phyloP scores from a whole-genome alignment of 805 yeast species.

The Saccharomycopsis amapae region DNA sequence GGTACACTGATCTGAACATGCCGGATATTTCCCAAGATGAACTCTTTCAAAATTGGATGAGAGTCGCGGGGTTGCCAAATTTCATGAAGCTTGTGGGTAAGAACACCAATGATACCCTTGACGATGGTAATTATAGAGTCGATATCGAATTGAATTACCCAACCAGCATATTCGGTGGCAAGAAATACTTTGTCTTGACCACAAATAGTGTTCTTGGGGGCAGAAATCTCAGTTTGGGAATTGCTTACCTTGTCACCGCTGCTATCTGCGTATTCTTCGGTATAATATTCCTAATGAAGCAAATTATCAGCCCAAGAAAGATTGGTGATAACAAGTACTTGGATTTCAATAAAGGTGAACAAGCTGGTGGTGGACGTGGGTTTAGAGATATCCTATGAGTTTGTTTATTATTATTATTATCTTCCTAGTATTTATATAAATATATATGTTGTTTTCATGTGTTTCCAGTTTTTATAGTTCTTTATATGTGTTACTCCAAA shows the following conservation, averaged over 20 bases:
- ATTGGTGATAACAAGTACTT: slow-evolving; percentile 47
- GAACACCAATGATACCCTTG: slow-evolving; percentile 49
- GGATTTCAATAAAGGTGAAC: slow-evolving; percentile 11
- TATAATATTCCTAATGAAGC: slow-evolving; percentile 68
- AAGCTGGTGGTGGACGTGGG: background rate
- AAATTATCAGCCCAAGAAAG: slow-evolving; percentile 75
- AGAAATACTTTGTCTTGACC: slow-evolving; percentile 72
- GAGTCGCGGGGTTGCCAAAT: slow-evolving; percentile 65
- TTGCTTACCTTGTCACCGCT: slow-evolving; percentile 81
- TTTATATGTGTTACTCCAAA: too few relatives aligned
- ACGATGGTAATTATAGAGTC: slow-evolving; percentile 58
- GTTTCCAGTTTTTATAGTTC: too few relatives aligned
- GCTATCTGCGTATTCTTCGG: slow-evolving; percentile 67
- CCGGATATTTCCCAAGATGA: slow-evolving; percentile 66
- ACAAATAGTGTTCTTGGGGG: slow-evolving; percentile 86
- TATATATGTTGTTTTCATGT: too few relatives aligned
- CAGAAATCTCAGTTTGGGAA: slow-evolving; percentile 73
- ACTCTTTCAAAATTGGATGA: slow-evolving; percentile 81
- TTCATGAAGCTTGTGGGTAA: slow-evolving; percentile 61
- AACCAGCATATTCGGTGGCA: slow-evolving; percentile 78
- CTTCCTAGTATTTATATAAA: too few relatives aligned
- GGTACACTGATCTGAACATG: slow-evolving; percentile 60
- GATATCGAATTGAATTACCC: slow-evolving; percentile 75
- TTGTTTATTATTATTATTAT: background rate
- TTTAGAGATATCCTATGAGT: slow-evolving; percentile 11